These are phyloP conservation scores for Dipteronia dyeriana DNA, from an alignment of 345 rosid species.

Conservation along the genomic window DNA sequence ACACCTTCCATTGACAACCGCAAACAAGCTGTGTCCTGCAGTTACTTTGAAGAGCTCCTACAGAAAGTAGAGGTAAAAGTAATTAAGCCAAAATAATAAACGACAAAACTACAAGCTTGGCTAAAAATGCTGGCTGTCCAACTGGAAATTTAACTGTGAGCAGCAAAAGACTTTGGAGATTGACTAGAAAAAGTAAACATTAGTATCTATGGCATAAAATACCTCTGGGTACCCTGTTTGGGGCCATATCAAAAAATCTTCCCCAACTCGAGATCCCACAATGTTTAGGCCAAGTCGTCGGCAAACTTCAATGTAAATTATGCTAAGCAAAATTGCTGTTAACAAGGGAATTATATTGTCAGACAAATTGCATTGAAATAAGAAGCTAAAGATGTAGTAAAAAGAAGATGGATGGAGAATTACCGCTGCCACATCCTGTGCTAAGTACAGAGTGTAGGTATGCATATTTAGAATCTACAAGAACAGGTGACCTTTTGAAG, in stretches of 20 bases:
- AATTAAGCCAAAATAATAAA: background rate
- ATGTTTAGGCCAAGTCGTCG: conserved; percentile 67
- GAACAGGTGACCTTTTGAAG: conserved; percentile 70
- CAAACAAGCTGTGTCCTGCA: conserved; percentile 84
- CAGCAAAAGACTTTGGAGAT: conserved; percentile 4
- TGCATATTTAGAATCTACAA: conserved; percentile 62
- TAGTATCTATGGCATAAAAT: conserved; percentile 15
- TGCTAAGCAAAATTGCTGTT: conserved; percentile 86
- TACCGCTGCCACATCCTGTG: conserved; percentile 83
- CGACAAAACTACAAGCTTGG: background rate
- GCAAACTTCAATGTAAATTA: conserved; percentile 93
- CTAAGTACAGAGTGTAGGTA: conserved; percentile 79
- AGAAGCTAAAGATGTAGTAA: background rate
- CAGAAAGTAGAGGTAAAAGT: conserved; percentile 17
- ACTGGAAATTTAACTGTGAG: background rate
- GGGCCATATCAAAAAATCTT: conserved; percentile 96
- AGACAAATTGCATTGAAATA: conserved; percentile 15
- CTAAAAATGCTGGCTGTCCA: background rate
- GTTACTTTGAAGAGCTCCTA: conserved; percentile 82
- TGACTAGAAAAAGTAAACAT: background rate
- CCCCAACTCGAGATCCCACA: conserved; percentile 96
- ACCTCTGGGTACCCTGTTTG: conserved; percentile 80
- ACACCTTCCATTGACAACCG: conserved; percentile 80
- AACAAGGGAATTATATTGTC: conserved; percentile 21
- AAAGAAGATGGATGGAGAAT: conserved; percentile 29